phyloP scores from a whole-genome alignment of 495 filamentous ascomycete genomes.

The Poronia punctata region DNA sequence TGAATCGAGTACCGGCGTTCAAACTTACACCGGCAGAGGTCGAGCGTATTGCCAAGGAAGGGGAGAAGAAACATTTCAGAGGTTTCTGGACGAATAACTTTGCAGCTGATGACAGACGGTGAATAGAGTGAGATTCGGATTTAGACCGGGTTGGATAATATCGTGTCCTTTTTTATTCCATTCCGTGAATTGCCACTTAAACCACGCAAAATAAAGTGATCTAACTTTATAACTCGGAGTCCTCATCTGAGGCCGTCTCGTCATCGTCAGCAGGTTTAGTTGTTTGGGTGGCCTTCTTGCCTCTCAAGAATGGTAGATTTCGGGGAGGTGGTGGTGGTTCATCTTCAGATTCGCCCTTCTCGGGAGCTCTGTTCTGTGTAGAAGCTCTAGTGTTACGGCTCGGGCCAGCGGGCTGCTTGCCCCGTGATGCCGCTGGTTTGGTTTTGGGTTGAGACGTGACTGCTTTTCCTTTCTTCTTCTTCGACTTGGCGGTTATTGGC shows the following conservation, averaged over 20 bases:
- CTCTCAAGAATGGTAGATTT: constrained; percentile 27
- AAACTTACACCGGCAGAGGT: constrained; percentile 67
- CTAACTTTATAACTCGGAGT: constrained; percentile 33
- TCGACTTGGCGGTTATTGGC: constrained; percentile 16
- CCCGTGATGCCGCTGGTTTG: constrained; percentile 11
- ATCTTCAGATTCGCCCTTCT: constrained; percentile 6
- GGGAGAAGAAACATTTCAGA: constrained; percentile 61
- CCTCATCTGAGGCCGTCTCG: constrained; percentile 40
- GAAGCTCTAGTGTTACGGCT: constrained; percentile 13
- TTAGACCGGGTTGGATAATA: background rate
- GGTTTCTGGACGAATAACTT: constrained; percentile 61
- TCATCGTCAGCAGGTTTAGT: constrained; percentile 22
- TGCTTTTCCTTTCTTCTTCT: constrained; percentile 8
- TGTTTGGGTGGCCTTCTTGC: constrained; percentile 16
- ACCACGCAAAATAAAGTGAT: too few relatives aligned
- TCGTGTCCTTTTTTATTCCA: constrained; percentile 6
- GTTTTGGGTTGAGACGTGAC: constrained; percentile 1
- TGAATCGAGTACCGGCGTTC: constrained; percentile 53
- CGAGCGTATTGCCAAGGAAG: constrained; percentile 53
- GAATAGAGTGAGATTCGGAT: constrained; percentile 1
- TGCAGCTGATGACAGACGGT: constrained; percentile 53
- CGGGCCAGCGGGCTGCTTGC: constrained; percentile 11
- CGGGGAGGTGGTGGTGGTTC: constrained; percentile 16
- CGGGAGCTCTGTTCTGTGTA: constrained; percentile 16
- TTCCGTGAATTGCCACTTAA: constrained; percentile 8